Conservation (phyloP, 257 asterid species). For the Solanum okadae region DNA sequence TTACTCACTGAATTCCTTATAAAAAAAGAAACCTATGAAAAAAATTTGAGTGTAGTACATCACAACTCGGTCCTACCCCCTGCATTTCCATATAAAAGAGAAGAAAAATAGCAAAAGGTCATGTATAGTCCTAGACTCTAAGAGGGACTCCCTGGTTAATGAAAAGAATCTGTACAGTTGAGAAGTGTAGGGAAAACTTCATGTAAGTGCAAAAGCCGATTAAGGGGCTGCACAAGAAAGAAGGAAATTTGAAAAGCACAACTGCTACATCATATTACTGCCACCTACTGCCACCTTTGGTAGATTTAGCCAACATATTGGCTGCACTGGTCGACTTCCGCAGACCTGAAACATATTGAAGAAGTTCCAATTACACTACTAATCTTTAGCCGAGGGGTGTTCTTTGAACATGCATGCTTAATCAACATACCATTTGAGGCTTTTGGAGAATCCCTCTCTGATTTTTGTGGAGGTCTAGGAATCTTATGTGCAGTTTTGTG, state of each 20-base stretch:
- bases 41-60: background rate
- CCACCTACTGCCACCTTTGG: slow-evolving; percentile 22
- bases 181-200: background rate
- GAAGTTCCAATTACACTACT: background rate
- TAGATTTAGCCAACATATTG: slow-evolving; percentile 13
- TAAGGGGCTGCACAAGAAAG: background rate
- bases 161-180: background rate
- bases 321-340: slow-evolving; percentile 26
- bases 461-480: slow-evolving; percentile 16
- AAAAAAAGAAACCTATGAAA: background rate
- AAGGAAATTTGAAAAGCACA: background rate
- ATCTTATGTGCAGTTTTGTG: slow-evolving; percentile 15
- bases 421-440: slow-evolving; percentile 27
- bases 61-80: background rate
- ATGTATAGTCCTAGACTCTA: background rate
- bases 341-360: slow-evolving; percentile 27
- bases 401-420: background rate
- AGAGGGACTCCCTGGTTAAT: background rate
- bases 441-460: slow-evolving; percentile 20
- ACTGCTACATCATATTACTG: slow-evolving; percentile 5
- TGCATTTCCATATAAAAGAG: background rate
- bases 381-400: background rate
- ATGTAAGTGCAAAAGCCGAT: background rate
- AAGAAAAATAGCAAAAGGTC: background rate
- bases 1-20: background rate